Base-by-base conservation (phyloP, 495 filamentous ascomycete genomes). In the Lophiostoma macrostomum region DNA sequence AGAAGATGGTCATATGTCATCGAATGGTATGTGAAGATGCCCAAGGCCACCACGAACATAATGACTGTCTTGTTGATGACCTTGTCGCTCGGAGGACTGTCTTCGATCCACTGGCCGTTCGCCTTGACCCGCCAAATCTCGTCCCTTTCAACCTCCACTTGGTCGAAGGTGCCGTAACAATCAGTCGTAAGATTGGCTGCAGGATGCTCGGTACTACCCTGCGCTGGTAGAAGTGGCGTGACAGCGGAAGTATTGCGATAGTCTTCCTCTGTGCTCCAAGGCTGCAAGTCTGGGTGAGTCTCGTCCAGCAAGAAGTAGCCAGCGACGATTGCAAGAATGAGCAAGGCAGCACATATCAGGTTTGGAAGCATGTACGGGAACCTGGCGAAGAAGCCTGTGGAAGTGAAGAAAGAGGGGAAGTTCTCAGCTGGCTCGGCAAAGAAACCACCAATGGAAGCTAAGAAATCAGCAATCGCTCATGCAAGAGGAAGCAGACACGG, bases 1-100 rank as follows among this genome's bases (percentile, higher is more conserved):
- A 93, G 69, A 0, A 93, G 78, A 67, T 89, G 85, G 56, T 91
- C 88, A 58, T 86, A 93, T 12, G 85, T 87, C 88, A 93, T 93
- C 5, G 81, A 86, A 63, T 91, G 88, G 53, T 91, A 91, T 1
- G 86, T 90, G 70, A 90, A 93, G 53, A 93, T 88, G 4, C 84
- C 83, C 23, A 93, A 73, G 4, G 88, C 80, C 16, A 85, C 46
- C 14, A 88, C 78, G 4, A 91, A 76, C 73, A 85, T 83, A 53
- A 81, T 72, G 31, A 90, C 82, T 14, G 73, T 73, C 66, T 79
- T 78, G 16, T 77, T 84, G 51, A 88, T 86, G 28, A 83, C 73
- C 51, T 74, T 80, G 47, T 68, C 31, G 19, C 41, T 42, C 7
- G 61, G 59, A 3, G 56, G 36, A 8, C 20, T 19, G 31, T 42